Conservation (phyloP, 306 rosid genomes). For the Vicia villosa region DNA sequence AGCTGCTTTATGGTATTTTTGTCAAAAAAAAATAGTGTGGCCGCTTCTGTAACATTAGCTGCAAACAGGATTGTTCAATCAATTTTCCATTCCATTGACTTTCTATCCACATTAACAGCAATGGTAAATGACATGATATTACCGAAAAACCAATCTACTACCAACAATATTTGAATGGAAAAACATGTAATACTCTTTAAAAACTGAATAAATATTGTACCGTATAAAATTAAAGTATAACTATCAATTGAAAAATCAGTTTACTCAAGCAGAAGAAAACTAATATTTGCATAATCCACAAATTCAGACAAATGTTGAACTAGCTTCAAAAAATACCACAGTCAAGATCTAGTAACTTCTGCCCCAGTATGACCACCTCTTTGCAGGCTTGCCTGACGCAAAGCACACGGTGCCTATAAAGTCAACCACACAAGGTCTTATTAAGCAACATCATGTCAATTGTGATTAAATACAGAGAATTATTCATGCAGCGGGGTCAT, state of each 20-base stretch:
- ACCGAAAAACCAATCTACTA: background rate
- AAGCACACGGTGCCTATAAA: constrained; percentile 73
- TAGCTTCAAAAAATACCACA: constrained; percentile 27
- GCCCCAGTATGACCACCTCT: constrained; percentile 90
- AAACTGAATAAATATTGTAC: constrained; percentile 12
- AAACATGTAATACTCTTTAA: constrained; percentile 15
- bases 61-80: too few species aligned
- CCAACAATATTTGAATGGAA: background rate
- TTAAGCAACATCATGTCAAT: constrained; percentile 10
- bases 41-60: too few species aligned
- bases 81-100: too few species aligned
- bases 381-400: constrained; percentile 87
- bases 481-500: background rate
- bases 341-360: constrained; percentile 73
- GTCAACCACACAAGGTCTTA: constrained; percentile 19
- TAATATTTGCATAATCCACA: constrained; percentile 28
- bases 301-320: constrained; percentile 25
- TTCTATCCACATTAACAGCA: too few species aligned
- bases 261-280: constrained; percentile 16
- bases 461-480: background rate
- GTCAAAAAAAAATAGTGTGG: too few species aligned
- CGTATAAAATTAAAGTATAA: constrained; percentile 10
- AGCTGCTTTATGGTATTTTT: too few species aligned
- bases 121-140: too few species aligned
- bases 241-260: constrained; percentile 29